phyloP scores from a whole-genome alignment of 1,139 yeast genomes.

The Lodderomyces elongisporus region DNA sequence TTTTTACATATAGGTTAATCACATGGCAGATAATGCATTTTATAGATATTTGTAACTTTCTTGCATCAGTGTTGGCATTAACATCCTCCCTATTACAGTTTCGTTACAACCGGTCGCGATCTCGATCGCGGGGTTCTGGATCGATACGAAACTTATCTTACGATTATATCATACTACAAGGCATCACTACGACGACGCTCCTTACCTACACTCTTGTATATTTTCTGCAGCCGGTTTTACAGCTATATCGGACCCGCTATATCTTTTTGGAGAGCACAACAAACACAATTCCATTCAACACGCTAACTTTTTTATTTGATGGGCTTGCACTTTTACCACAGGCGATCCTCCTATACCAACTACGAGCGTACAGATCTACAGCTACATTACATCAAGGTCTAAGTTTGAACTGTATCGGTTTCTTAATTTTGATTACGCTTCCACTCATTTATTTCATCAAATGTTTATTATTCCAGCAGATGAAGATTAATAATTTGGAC shows the following conservation, averaged over 20 bases:
- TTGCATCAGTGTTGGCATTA: no score
- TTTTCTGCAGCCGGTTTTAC: conserved; percentile 8
- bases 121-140: no score
- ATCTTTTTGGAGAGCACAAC: no score
- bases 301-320: conserved; percentile 14
- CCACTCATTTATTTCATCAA: conserved; percentile 5
- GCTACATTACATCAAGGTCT: conserved; percentile 22
- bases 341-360: conserved; percentile 6
- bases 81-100: no score
- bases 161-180: conserved; percentile 18
- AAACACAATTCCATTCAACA: conserved; percentile 8
- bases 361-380: conserved; percentile 16
- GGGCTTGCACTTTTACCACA: conserved; percentile 13
- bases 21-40: no score
- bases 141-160: conserved; percentile 27
- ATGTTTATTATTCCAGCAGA: conserved; percentile 7
- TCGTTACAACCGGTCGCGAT: conserved; percentile 15
- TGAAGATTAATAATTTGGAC: conserved; percentile 19
- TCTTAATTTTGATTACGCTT: conserved; percentile 1
- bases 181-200: conserved; percentile 6
- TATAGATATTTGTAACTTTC: no score
- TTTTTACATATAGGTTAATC: no score
- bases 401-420: conserved; percentile 13
- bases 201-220: conserved; percentile 15
- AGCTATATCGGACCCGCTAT: conserved; percentile 16